These are phyloP conservation scores for Metarhizium humberi DNA, from an alignment of 2,329 filamentous ascomycete species.

Conservation along the genomic window DNA sequence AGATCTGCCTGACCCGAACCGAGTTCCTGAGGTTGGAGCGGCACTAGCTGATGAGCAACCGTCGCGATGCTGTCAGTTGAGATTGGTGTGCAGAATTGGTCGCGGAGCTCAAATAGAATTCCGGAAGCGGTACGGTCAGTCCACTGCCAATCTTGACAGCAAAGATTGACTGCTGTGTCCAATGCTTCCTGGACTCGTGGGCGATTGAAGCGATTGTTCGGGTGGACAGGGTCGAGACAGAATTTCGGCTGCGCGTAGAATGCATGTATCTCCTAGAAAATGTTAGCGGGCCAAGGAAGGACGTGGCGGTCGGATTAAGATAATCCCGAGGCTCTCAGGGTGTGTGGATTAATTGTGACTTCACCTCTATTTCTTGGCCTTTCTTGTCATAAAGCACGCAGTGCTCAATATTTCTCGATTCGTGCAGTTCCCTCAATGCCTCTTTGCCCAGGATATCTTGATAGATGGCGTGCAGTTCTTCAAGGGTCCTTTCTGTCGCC, in stretches of 20 bases:
- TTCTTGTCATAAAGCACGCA: conserved; percentile 9
- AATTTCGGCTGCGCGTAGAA: conserved; percentile 9
- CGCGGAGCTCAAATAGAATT: not conserved
- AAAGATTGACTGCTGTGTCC: not conserved
- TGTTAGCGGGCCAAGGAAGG: conserved; percentile 4
- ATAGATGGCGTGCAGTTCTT: not conserved
- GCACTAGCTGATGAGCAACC: not conserved
- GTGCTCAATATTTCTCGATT: not conserved
- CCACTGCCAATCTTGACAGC: not conserved
- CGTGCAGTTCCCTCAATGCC: conserved; percentile 5
- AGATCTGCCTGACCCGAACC: not conserved
- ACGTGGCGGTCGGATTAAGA: conserved; percentile 10
- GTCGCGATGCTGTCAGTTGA: not conserved
- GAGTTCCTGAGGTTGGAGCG: too few species aligned
- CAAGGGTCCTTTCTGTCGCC: not conserved
- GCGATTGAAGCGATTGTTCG: conserved; percentile 5
- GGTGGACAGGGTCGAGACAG: conserved; percentile 8
- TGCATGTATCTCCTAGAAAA: conserved; percentile 13
- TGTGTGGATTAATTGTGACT: not conserved
- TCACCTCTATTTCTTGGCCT: conserved; percentile 2
- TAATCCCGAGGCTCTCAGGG: conserved; percentile 7
- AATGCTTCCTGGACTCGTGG: conserved; percentile 4
- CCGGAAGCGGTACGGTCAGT: not conserved
- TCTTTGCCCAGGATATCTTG: not conserved
- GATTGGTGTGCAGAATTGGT: not conserved